These are phyloP conservation scores for Huntiella bhutanensis DNA, from an alignment of 2,329 filamentous ascomycete genomes.

Conservation along the genomic window DNA sequence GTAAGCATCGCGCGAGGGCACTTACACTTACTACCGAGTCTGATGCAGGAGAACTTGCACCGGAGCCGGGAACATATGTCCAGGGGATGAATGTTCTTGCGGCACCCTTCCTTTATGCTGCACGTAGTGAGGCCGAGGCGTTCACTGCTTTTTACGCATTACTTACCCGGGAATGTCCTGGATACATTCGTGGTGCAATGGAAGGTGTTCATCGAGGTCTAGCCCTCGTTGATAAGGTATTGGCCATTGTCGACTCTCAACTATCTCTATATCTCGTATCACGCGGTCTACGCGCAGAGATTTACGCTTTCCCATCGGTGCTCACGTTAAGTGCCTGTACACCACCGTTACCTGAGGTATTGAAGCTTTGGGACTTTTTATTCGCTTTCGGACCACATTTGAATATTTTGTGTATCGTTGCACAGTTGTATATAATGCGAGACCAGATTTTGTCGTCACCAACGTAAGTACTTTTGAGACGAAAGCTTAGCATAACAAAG, in stretches of 20 bases:
- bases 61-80: constrained; percentile 71
- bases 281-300: constrained; percentile 77
- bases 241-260: constrained; percentile 80
- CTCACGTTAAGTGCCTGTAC: constrained; percentile 91
- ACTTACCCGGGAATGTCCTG: constrained; percentile 73
- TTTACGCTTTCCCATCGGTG: constrained; percentile 92
- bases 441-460: constrained; percentile 66
- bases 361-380: constrained; percentile 89
- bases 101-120: constrained; percentile 86
- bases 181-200: constrained; percentile 91
- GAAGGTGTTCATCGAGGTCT: constrained; percentile 89
- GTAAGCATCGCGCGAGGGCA: constrained; percentile 34
- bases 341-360: constrained; percentile 78
- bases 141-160: constrained; percentile 81
- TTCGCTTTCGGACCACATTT: constrained; percentile 91
- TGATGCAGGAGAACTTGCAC: constrained; percentile 29
- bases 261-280: constrained; percentile 66
- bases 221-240: constrained; percentile 74
- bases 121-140: constrained; percentile 83
- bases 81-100: constrained; percentile 98
- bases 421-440: constrained; percentile 76
- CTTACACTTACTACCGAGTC: constrained; percentile 44
- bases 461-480: constrained; percentile 37
- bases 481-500: neutral
- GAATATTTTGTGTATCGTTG: constrained; percentile 91